Percentiles rank a stretch among this genome's conserved stretches.
Conservation (phyloP, 352 stramenopile genomes). For the Halophytophthora polymorphica region DNA sequence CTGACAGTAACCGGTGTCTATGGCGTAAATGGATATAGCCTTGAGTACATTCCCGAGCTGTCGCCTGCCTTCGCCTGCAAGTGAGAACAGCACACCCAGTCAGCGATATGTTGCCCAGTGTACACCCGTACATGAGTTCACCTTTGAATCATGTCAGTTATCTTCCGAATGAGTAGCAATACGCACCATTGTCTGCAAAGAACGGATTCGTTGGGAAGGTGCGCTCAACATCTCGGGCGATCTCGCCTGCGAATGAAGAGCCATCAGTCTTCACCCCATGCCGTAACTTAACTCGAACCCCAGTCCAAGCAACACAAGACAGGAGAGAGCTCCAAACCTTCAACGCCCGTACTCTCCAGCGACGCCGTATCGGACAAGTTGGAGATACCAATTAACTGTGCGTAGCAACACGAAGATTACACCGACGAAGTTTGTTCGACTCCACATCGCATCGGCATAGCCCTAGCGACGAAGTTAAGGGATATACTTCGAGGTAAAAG, state of each 20-base stretch:
- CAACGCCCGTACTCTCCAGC: slow-evolving; percentile 51
- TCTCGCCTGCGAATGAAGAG: slow-evolving; percentile 42
- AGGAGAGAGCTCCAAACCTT: slow-evolving; percentile 29
- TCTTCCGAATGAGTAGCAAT: neutral
- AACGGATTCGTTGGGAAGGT: slow-evolving; percentile 63
- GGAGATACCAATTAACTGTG: slow-evolving; percentile 40
- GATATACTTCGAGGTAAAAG: slow-evolving; percentile 28
- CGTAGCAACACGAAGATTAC: neutral
- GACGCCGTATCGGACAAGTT: slow-evolving; percentile 29
- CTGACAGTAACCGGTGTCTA: slow-evolving; percentile 79
- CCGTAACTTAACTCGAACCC: too few relatives aligned
- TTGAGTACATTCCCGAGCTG: slow-evolving; percentile 78
- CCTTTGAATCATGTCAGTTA: neutral
- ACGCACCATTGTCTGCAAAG: slow-evolving; percentile 39
- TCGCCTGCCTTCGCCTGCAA: slow-evolving; percentile 43
- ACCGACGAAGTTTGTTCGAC: neutral
- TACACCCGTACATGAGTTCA: neutral
- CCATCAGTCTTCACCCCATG: neutral
- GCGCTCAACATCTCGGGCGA: slow-evolving; percentile 63
- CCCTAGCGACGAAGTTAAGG: neutral
- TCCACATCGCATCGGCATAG: neutral
- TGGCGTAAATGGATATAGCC: slow-evolving; percentile 39
- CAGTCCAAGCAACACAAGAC: neutral
- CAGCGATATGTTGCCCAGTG: neutral
- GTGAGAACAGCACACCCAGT: slow-evolving; percentile 5